Evolutionary conservation across 768 basidiomycete genomes (phyloP).

Genomic region (Leccinum obscurum): DNA sequence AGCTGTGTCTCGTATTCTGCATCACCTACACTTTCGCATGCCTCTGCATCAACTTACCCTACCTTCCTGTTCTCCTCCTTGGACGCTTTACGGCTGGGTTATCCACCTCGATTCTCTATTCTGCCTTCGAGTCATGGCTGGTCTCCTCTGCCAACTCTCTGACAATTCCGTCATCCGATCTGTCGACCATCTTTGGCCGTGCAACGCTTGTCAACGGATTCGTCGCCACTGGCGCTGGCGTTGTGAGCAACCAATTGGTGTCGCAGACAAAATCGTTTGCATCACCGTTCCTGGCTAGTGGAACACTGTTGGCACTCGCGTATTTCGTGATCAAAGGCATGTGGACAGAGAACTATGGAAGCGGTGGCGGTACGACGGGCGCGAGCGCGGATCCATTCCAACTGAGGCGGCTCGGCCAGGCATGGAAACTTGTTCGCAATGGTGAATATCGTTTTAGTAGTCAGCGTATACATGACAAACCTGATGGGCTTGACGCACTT

Average conservation of each 20-base stretch:
- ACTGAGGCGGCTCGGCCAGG: slow-evolving; percentile 50
- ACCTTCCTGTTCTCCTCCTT: slow-evolving; percentile 56
- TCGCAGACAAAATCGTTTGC: slow-evolving; percentile 49
- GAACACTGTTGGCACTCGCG: slow-evolving; percentile 48
- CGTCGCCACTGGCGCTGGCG: slow-evolving; percentile 66
- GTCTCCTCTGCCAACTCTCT: slow-evolving; percentile 58
- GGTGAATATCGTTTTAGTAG: slow-evolving; percentile 35
- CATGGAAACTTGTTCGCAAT: slow-evolving; percentile 54
- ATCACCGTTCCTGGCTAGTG: slow-evolving; percentile 69
- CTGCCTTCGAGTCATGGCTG: slow-evolving; percentile 78
- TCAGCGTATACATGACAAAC: not conserved
- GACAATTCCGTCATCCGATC: slow-evolving; percentile 53
- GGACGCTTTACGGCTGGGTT: slow-evolving; percentile 70
- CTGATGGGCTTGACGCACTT: not conserved
- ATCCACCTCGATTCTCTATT: slow-evolving; percentile 75
- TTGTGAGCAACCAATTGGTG: slow-evolving; percentile 67
- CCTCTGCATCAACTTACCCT: slow-evolving; percentile 54
- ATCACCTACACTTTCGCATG: slow-evolving; percentile 63
- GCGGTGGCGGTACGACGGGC: slow-evolving; percentile 32
- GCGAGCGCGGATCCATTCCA: slow-evolving; percentile 46
- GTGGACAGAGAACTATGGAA: slow-evolving; percentile 75
- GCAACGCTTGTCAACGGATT: slow-evolving; percentile 74
- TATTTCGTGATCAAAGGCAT: slow-evolving; percentile 55
- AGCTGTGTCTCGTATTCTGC: slow-evolving; percentile 71
- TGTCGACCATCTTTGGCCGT: slow-evolving; percentile 70